phyloP scores from a whole-genome alignment of 2,329 filamentous ascomycete species.

The Phoma herbarum region DNA sequence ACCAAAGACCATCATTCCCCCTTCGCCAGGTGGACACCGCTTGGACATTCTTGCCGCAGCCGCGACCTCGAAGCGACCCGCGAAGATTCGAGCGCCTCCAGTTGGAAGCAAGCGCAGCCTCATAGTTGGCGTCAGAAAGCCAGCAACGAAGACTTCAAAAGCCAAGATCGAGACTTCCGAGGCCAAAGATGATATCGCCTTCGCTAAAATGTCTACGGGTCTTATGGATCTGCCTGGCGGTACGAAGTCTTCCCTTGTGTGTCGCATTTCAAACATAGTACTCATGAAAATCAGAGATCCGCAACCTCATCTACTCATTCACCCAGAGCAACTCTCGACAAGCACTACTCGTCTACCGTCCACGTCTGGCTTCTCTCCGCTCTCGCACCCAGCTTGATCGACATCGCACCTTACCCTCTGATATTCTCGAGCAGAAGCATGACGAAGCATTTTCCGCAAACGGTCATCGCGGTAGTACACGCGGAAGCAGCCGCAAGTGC shows the following conservation, averaged over 20 bases:
- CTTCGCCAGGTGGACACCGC: not conserved
- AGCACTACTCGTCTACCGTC: slow-evolving; percentile 37
- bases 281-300: slow-evolving; percentile 31
- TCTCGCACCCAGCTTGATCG: slow-evolving; percentile 34
- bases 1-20: slow-evolving; percentile 1
- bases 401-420: slow-evolving; percentile 25
- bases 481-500: slow-evolving; percentile 8
- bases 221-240: slow-evolving; percentile 38
- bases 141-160: not conserved
- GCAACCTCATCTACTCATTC: slow-evolving; percentile 40
- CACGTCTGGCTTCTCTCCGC: slow-evolving; percentile 37
- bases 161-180: not conserved
- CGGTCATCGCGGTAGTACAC: slow-evolving; percentile 6
- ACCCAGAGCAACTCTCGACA: slow-evolving; percentile 24
- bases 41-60: not conserved
- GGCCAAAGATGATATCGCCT: no score
- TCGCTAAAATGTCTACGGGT: slow-evolving; percentile 15
- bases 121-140: slow-evolving; percentile 1
- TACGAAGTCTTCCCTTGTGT: slow-evolving; percentile 12
- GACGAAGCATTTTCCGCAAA: slow-evolving; percentile 15
- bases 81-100: not conserved
- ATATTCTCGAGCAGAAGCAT: slow-evolving; percentile 24
- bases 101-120: slow-evolving; percentile 3
- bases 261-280: not conserved
- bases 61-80: not conserved